Evolutionary conservation across 805 yeast species (phyloP), one percentile per base, ranked within the genome.

Genomic region (Saccharomyces jurei): DNA sequence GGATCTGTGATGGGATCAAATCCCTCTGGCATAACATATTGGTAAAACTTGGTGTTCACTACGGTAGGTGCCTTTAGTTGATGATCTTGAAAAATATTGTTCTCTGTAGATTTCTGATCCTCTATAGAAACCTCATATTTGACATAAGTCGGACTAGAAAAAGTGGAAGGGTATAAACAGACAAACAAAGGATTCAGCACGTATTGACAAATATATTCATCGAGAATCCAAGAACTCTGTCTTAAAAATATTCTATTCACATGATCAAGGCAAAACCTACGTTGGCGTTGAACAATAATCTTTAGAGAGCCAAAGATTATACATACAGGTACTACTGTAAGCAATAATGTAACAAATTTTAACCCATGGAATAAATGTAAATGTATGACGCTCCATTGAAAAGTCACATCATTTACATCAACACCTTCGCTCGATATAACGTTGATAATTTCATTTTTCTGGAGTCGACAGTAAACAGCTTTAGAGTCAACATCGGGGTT

Each of bases 1-100:
- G 58, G 59, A 31, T 63, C 68, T 4, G 13, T 28, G n/a, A 17
- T 30, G 6, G 62, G 56, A 48, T 61, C 52, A 46, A 61, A 63
- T 29, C 49, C 46, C 1, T 31, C 36, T 8, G 66, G 63, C 21
- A 52, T 56, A 6, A 36, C 10, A 17, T 36, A 36, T 6, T 6
- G 22, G 25, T 36, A 36, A 36, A 36, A 36, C 44, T 36, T 36
- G 5, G 44, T 17, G 46, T 41, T 30, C 53, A 53, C 63, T 60
- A 58, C 21, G 41, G 52, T 50, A 29, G 54, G 27, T 32, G 49
- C 28, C 27, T 36, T 13, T 46, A 28, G 6, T 49, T 22, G 13
- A n/a, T 11, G 31, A 17, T 13, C 2, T 32, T 22, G 30, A 21
- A 28, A 27, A 22, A 28, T 46, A 6, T 22, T 46, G 31, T 28